Conservation (phyloP, 108 stramenopile genomes). For the Stephanodiscus triporus region DNA sequence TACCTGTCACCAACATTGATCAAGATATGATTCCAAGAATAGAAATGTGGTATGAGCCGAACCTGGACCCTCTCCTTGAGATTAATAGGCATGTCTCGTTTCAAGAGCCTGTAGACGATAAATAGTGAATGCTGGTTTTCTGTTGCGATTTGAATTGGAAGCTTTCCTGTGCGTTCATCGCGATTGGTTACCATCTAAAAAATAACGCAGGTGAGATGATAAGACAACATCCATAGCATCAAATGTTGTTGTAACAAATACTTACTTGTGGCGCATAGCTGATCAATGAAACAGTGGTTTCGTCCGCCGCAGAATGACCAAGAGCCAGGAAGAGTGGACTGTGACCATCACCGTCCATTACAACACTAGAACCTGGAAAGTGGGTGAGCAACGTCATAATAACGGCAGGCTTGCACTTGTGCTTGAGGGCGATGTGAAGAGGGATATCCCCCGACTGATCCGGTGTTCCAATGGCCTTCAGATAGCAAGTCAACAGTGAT, state of each 20-base stretch:
- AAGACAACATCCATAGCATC: background rate
- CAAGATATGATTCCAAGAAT: slow-evolving; percentile 91
- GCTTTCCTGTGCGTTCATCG: slow-evolving; percentile 74
- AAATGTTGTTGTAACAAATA: background rate
- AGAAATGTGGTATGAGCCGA: slow-evolving; percentile 82
- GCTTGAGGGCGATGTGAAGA: slow-evolving; percentile 79
- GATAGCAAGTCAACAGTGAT: slow-evolving; percentile 83
- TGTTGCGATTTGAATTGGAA: slow-evolving; percentile 88
- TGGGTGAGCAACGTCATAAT: slow-evolving; percentile 76
- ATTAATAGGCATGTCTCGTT: slow-evolving; percentile 87
- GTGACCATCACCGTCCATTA: slow-evolving; percentile 83
- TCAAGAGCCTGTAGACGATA: slow-evolving; percentile 86
- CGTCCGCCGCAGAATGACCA: slow-evolving; percentile 77
- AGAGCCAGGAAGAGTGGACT: slow-evolving; percentile 80
- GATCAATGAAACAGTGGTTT: slow-evolving; percentile 79
- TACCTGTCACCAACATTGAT: slow-evolving; percentile 80
- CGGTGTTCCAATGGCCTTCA: slow-evolving; percentile 73
- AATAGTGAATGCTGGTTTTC: slow-evolving; percentile 85
- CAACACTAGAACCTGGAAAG: slow-evolving; percentile 75
- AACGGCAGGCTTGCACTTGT: slow-evolving; percentile 73
- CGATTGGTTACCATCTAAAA: slow-evolving; percentile 63
- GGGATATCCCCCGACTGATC: slow-evolving; percentile 88
- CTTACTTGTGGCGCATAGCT: slow-evolving; percentile 81
- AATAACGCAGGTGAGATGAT: background rate
- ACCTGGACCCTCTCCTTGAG: slow-evolving; percentile 86